Conservation (phyloP, 495 filamentous ascomycete species). For the Aspergillus olivimuriae region DNA sequence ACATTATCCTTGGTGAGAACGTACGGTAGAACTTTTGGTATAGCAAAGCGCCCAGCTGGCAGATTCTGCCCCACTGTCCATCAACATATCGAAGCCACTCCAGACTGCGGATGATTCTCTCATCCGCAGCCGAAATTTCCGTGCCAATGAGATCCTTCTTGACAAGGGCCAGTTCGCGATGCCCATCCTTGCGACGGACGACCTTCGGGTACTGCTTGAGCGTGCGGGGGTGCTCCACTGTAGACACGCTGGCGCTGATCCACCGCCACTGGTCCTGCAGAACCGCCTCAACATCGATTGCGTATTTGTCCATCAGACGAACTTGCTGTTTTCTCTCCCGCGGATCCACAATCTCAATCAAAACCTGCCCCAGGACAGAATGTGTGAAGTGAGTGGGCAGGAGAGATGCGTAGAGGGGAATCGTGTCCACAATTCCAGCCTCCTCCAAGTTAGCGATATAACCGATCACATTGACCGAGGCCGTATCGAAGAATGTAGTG, state of each 20-base stretch:
- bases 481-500: slow-evolving; percentile 23
- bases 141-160: slow-evolving; percentile 62
- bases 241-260: slow-evolving; percentile 28
- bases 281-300: slow-evolving; percentile 46
- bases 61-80: slow-evolving; percentile 64
- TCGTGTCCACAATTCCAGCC: slow-evolving; percentile 61
- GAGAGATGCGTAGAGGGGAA: slow-evolving; percentile 81
- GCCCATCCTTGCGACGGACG: slow-evolving; percentile 26
- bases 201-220: slow-evolving; percentile 28
- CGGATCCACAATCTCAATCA: slow-evolving; percentile 59
- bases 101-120: slow-evolving; percentile 67
- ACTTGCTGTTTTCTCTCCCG: slow-evolving; percentile 43
- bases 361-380: slow-evolving; percentile 41
- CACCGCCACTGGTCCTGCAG: slow-evolving; percentile 50
- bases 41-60: slow-evolving; percentile 56
- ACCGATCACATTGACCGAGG: slow-evolving; percentile 50
- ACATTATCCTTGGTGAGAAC: slow-evolving; percentile 2
- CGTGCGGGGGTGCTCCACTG: slow-evolving; percentile 26
- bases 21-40: slow-evolving; percentile 54
- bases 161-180: slow-evolving; percentile 31
- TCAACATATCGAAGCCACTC: slow-evolving; percentile 79
- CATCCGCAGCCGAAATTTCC: slow-evolving; percentile 53
- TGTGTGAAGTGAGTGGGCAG: slow-evolving; percentile 47
- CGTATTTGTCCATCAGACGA: slow-evolving; percentile 45
- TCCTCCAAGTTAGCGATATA: slow-evolving; percentile 75